Evolutionary conservation across 495 filamentous ascomycete genomes (phyloP), one percentile per base, ranked within the genome.

Genomic region (Penicillium lagena): DNA sequence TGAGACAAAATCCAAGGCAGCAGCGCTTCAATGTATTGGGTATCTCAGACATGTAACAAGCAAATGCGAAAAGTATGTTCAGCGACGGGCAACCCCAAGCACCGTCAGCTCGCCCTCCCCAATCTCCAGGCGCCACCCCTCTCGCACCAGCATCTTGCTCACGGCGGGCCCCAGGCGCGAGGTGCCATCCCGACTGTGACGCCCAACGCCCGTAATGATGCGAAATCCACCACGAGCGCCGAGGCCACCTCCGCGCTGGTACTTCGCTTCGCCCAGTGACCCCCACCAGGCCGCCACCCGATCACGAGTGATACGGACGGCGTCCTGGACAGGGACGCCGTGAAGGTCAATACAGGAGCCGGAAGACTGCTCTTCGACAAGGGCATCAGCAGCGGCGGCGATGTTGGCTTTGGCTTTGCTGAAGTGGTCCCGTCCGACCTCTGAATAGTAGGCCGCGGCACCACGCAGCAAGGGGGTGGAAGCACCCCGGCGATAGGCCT

Each of bases 111-210:
- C 67, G 0, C 90, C 90, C 9, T 77, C 73, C 29, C 76, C 66
- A 29, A 85, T 70, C 61, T 89, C 77, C 29, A 94, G 71, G 49
- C 78, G 85, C 93, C 93, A 98, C 1, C 88, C 89, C 43, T 91
- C 86, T 32, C 73, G 73, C 38, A 79, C 69, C 42, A 98, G 60
- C 68, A 84, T 84, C 57, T 76, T 85, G 40, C 70, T 80, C 1
- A 98, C 89, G n/a, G 87, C 85, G 30, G 86, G 87, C 2, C 88
- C 82, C 17, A 98, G 51, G 45, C 79, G 82, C 1, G 81, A 82
- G 29, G 73, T 82, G 0, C 90, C 89, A 34, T 82, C 81, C n/a
- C 77, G 76, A 39, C 81, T 89, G 58, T 98, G 93, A 29, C 70
- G 67, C 6, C 93, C 93, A 5, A 80, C 39, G 2, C 93, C 93